phyloP scores from a whole-genome alignment of 257 asterid genomes.

The Solanum tarijense region DNA sequence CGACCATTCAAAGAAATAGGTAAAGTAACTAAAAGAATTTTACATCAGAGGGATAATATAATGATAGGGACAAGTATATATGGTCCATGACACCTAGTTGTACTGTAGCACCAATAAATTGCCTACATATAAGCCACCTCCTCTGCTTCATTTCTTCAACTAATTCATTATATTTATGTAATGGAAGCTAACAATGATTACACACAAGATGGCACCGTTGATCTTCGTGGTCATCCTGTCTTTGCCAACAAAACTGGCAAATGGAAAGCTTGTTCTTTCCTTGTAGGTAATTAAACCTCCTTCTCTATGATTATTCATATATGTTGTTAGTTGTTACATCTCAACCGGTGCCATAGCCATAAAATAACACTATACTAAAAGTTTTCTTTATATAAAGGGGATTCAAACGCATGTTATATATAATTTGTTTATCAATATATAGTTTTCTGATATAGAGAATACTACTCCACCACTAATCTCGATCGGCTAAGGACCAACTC shows the following conservation, averaged over 20 bases:
- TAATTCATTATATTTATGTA: not conserved
- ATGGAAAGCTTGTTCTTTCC: conserved; percentile 88
- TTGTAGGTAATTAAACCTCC: conserved; percentile 39
- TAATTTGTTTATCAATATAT: too few species aligned
- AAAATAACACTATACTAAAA: too few species aligned
- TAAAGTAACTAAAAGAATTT: not conserved
- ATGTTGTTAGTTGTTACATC: not conserved
- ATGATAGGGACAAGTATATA: not conserved
- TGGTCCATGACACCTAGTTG: not conserved
- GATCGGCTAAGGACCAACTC: too few species aligned
- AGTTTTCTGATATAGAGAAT: too few species aligned
- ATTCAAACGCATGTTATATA: too few species aligned
- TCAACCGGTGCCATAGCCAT: not conserved
- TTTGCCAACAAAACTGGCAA: conserved; percentile 61
- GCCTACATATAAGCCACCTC: not conserved
- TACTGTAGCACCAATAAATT: not conserved
- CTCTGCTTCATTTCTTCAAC: conserved; percentile 1
- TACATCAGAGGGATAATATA: not conserved
- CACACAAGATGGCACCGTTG: conserved; percentile 80
- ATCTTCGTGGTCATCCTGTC: conserved; percentile 63
- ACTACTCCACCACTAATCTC: too few species aligned
- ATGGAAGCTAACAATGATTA: conserved; percentile 53
- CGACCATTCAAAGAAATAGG: not conserved
- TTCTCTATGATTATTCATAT: not conserved
- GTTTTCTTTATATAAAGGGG: too few species aligned